Conservation (phyloP, 768 basidiomycete genomes). For the Butyriboletus loyo region DNA sequence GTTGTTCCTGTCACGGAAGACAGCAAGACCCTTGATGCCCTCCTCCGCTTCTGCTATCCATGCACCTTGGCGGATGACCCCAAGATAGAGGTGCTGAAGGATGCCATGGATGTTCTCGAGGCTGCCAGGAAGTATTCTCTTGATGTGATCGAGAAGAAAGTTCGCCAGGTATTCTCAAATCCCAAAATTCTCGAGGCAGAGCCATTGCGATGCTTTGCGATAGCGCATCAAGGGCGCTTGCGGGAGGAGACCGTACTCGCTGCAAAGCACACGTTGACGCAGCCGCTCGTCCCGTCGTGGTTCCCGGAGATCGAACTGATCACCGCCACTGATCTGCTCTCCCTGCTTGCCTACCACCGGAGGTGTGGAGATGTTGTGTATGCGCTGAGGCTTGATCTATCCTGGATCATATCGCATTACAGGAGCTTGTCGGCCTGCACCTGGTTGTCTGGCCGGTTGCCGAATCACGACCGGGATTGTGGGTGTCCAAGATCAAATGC, state of each 20-base stretch:
- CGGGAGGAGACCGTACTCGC: not conserved
- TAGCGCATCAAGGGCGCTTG: not conserved
- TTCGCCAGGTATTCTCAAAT: not conserved
- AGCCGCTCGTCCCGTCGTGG: slow-evolving; percentile 20
- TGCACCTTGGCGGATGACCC: too few relatives aligned
- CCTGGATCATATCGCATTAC: slow-evolving; percentile 13
- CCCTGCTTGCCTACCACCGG: slow-evolving; percentile 20
- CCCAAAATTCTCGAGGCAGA: not conserved
- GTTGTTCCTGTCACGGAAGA: slow-evolving; percentile 21
- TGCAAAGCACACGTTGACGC: slow-evolving; percentile 16
- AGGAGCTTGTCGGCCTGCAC: not conserved
- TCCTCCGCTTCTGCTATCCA: too few relatives aligned
- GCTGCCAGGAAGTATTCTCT: not conserved
- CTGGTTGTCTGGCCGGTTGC: slow-evolving; percentile 5
- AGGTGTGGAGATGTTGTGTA: slow-evolving; percentile 11
- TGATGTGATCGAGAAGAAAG: not conserved
- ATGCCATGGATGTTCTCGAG: not conserved
- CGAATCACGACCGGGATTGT: too few relatives aligned
- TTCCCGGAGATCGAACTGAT: slow-evolving; percentile 27
- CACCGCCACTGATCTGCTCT: slow-evolving; percentile 21
- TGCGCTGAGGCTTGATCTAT: not conserved
- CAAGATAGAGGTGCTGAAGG: too few relatives aligned
- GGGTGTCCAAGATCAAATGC: not conserved
- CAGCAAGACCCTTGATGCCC: slow-evolving; percentile 18
- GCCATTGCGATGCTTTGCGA: not conserved